Evolutionary conservation across 2,329 filamentous ascomycete species (phyloP).

Genomic region (Venturia oleaginea): DNA sequence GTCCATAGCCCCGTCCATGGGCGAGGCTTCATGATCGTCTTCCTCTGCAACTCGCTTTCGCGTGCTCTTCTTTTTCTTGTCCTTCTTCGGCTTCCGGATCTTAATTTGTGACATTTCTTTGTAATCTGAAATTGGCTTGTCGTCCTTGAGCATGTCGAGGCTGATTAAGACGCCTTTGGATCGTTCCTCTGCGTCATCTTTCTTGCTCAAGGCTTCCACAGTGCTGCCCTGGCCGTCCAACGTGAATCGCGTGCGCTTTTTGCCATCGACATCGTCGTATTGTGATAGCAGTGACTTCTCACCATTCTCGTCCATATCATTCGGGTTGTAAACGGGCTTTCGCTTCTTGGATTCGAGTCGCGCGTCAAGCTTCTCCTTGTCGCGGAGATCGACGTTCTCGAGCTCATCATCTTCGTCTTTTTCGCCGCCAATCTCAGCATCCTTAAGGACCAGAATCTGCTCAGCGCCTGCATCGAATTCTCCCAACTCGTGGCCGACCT

Average conservation of each 20-base stretch:
- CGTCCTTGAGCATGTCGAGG: slow-evolving; percentile 59
- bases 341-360: slow-evolving; percentile 83
- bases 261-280: slow-evolving; percentile 90
- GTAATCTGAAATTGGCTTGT: slow-evolving; percentile 68
- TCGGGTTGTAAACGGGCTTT: slow-evolving; percentile 75
- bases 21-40: slow-evolving; percentile 20
- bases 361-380: slow-evolving; percentile 64
- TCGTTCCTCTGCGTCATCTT: slow-evolving; percentile 43
- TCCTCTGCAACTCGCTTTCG: slow-evolving; percentile 59
- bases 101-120: slow-evolving; percentile 79
- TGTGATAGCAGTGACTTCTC: slow-evolving; percentile 67
- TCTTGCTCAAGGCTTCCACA: slow-evolving; percentile 47
- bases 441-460: slow-evolving; percentile 90
- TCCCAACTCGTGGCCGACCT: slow-evolving; percentile 78
- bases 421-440: slow-evolving; percentile 64
- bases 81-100: slow-evolving; percentile 85
- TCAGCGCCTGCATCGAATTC: slow-evolving; percentile 75
- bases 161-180: slow-evolving; percentile 62
- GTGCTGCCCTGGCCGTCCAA: slow-evolving; percentile 68
- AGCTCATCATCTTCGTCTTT: slow-evolving; percentile 80
- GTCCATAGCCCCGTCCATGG: slow-evolving; percentile 54
- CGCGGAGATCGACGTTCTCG: slow-evolving; percentile 64
- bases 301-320: slow-evolving; percentile 53
- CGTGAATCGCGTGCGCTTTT: slow-evolving; percentile 81
- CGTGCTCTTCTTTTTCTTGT: slow-evolving; percentile 64